Base-by-base conservation (phyloP, 2,329 filamentous ascomycete genomes). In the Epichloe aotearoae region DNA sequence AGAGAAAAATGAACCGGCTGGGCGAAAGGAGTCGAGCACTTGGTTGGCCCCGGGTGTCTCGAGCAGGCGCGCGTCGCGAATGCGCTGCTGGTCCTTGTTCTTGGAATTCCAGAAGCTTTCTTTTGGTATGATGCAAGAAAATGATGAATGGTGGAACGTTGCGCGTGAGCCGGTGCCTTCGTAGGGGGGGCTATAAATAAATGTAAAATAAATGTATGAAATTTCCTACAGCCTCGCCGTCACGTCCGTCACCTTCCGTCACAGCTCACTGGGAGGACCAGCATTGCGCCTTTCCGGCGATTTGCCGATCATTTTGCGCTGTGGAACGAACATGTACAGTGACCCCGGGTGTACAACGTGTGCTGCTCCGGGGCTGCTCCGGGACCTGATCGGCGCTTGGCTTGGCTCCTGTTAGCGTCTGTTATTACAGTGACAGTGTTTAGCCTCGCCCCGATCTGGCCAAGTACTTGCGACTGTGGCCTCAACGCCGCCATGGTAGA, bases 381-480 rank as follows among this genome's bases (percentile, higher is more conserved):
- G 19, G 20, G 36, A 38, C n/a, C 36, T 19, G n/a, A 17, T 40
- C 15, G 38, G 38, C 30, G 30, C 39, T 8, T 11, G 39, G 39
- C 39, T 41, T 11, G 19, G 39, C 39, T 20, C 6, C 39, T 19
- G 39, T 30, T 3, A 8, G 26, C 26, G 26, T 8, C 26, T 30
- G 26, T 26, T 6, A 6, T 26, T n/a, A n/a, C n/a, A n/a, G n/a
- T n/a, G n/a, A n/a, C n/a, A n/a, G n/a, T n/a, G n/a, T n/a, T n/a
- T 26, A 49, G 40, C 37, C 34, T 43, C 20, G 17, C 23, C 40
- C 37, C 15, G 49, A n/a, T 46, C 41, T 15, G 47, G 19, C 37
- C 17, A 23, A 47, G 53, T 58, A 61, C 52, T 63, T 65, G 64
- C 64, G 64, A 66, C 64, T 57, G 63, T 66, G 64, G 64, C 64